Percentiles rank a stretch among this genome's conserved stretches.
phyloP scores from a whole-genome alignment of 2,329 filamentous ascomycete genomes.

The Decorospora gaudefroyi region DNA sequence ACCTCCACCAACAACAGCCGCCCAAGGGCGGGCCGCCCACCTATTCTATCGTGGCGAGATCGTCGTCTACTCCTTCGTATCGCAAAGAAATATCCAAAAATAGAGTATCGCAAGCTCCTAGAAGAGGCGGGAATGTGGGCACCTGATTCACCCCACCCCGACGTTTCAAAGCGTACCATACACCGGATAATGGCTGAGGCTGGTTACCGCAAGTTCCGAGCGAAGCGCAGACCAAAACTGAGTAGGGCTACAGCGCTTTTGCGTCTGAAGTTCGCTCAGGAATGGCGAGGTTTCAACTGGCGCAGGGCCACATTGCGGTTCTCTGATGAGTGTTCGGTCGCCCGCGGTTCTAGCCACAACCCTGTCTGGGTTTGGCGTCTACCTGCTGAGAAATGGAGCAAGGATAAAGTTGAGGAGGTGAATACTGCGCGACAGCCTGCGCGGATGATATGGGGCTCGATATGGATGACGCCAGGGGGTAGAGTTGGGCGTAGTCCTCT shows the following conservation, averaged over 20 bases:
- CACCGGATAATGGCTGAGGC: neutral
- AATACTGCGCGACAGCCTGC: neutral
- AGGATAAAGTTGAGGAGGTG: neutral
- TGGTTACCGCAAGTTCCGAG: slow-evolving; percentile 5
- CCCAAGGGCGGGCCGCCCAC: slow-evolving; percentile 4
- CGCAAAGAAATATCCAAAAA: slow-evolving; percentile 1
- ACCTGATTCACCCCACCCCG: neutral
- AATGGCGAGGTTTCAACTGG: neutral
- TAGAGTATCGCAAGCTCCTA: slow-evolving; percentile 4
- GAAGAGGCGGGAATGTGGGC: slow-evolving; percentile 1
- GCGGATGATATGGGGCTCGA: slow-evolving; percentile 7
- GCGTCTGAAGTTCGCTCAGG: neutral
- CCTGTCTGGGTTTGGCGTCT: neutral
- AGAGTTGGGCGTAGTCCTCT: slow-evolving; percentile 4
- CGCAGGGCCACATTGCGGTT: neutral
- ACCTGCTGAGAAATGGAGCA: slow-evolving; percentile 1
- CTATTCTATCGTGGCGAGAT: slow-evolving; percentile 3
- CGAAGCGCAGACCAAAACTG: slow-evolving; percentile 4
- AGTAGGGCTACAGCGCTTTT: neutral
- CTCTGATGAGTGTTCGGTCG: slow-evolving; percentile 2
- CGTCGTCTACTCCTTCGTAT: neutral
- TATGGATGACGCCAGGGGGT: slow-evolving; percentile 8
- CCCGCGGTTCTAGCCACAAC: slow-evolving; percentile 3
- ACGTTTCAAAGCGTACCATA: slow-evolving; percentile 3
- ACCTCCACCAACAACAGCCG: neutral